phyloP scores from a whole-genome alignment of 116 monocot species.

The Cymodocea nodosa region DNA sequence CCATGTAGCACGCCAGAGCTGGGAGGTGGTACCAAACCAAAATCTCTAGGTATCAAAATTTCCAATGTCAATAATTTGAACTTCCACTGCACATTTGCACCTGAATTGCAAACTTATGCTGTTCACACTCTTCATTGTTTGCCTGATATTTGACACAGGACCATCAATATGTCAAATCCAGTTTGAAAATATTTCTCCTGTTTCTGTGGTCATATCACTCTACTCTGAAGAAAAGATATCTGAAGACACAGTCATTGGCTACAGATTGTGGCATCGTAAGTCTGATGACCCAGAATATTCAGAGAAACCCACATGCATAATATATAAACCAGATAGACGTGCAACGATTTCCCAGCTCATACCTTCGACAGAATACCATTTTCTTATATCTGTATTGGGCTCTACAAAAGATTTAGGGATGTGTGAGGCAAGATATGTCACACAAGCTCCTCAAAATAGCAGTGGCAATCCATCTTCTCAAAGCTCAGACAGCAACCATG shows the following conservation, averaged over 20 bases:
- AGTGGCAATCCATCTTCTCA: slow-evolving; percentile 17
- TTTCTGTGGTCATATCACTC: slow-evolving; percentile 36
- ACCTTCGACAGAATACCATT: slow-evolving; percentile 52
- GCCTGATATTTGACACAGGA: slow-evolving; percentile 11
- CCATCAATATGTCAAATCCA: slow-evolving; percentile 31
- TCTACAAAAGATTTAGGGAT: slow-evolving; percentile 30
- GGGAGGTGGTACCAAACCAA: slow-evolving; percentile 8
- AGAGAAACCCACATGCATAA: slow-evolving; percentile 38
- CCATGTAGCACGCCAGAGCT: slow-evolving; percentile 15
- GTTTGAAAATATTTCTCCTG: slow-evolving; percentile 49
- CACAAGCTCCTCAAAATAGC: slow-evolving; percentile 17
- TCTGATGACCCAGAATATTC: slow-evolving; percentile 23
- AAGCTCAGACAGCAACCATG: slow-evolving; percentile 1
- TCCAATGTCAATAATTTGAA: background rate
- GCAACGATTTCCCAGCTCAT: slow-evolving; percentile 40
- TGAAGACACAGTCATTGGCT: slow-evolving; percentile 43
- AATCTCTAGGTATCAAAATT: slow-evolving; percentile 16
- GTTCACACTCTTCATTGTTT: background rate
- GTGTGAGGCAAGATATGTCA: slow-evolving; percentile 45
- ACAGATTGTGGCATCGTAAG: slow-evolving; percentile 52
- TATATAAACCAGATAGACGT: slow-evolving; percentile 32
- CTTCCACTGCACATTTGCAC: background rate
- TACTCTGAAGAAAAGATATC: slow-evolving; percentile 17
- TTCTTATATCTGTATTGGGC: slow-evolving; percentile 57
- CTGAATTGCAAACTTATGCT: background rate